Percentiles rank a stretch among this genome's conserved stretches.
These are phyloP conservation scores for Heterobasidion parviporum DNA, from an alignment of 1,284 basidiomycete species.

Conservation along the genomic window DNA sequence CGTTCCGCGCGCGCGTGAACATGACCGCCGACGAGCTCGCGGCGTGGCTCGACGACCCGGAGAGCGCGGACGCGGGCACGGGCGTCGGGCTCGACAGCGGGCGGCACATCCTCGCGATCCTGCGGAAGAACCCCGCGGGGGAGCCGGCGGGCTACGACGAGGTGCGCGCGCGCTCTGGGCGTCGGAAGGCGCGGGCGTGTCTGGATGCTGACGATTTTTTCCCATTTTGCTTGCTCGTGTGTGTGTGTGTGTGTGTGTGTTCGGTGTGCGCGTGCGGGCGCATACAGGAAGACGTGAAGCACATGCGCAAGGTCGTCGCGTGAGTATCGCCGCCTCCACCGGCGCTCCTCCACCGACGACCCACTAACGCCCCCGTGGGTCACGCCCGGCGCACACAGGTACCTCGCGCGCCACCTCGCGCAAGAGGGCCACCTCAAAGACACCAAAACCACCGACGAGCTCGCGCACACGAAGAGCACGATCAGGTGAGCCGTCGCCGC, in stretches of 20 bases:
- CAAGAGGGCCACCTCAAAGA: slow-evolving; percentile 27
- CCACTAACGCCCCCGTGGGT: no score
- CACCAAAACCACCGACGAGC: slow-evolving; percentile 25
- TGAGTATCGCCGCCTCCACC: slow-evolving; percentile 8
- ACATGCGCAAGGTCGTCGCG: slow-evolving; percentile 29
- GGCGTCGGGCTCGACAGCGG: slow-evolving; percentile 28
- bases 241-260: no score
- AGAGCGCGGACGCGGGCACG: slow-evolving; percentile 25
- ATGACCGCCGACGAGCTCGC: slow-evolving; percentile 27
- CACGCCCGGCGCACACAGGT: slow-evolving; percentile 10
- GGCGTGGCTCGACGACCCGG: slow-evolving; percentile 23
- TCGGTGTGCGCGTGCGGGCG: background rate
- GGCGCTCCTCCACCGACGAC: no score
- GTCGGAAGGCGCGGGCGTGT: no score
- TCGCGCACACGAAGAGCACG: slow-evolving; percentile 27
- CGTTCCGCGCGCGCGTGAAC: slow-evolving; percentile 24
- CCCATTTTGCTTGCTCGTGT: no score
- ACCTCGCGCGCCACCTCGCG: slow-evolving; percentile 24
- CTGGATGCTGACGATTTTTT: background rate
- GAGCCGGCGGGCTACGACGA: slow-evolving; percentile 24
- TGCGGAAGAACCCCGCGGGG: slow-evolving; percentile 26
- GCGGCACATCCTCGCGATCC: slow-evolving; percentile 24
- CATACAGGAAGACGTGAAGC: slow-evolving; percentile 23
- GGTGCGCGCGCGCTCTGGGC: slow-evolving; percentile 13
- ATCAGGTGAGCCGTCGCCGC: slow-evolving; percentile 18